Evolutionary conservation across 495 filamentous ascomycete species (phyloP).

Genomic region (Annulohypoxylon maeteangense): DNA sequence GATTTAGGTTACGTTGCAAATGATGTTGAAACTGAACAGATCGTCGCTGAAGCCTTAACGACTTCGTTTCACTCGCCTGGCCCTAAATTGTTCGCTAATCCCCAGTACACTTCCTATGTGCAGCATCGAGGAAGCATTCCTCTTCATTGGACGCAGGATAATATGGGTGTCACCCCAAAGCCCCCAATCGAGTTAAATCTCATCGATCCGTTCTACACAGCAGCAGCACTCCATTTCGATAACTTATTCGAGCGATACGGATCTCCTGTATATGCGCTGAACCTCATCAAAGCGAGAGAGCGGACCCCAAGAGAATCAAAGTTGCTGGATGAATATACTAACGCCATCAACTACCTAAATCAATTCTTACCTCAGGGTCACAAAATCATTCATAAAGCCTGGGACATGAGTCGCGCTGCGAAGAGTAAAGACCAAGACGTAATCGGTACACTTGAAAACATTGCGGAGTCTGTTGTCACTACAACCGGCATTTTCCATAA

Average conservation of each 20-base stretch:
- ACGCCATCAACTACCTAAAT: conserved; percentile 91
- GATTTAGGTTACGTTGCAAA: conserved; percentile 97
- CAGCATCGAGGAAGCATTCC: conserved; percentile 98
- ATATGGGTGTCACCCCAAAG: conserved; percentile 92
- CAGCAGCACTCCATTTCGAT: conserved; percentile 97
- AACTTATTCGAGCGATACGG: conserved; percentile 95
- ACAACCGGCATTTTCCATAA: conserved; percentile 96
- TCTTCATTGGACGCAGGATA: conserved; percentile 97
- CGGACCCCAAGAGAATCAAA: conserved; percentile 93
- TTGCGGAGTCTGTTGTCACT: conserved; percentile 84
- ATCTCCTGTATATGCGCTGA: conserved; percentile 89
- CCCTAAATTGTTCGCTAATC: conserved; percentile 84
- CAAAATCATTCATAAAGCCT: conserved; percentile 91
- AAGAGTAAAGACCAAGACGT: conserved; percentile 97
- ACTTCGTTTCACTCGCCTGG: conserved; percentile 96
- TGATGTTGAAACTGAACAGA: conserved; percentile 99
- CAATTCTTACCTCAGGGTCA: conserved; percentile 87
- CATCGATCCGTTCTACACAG: conserved; percentile 93
- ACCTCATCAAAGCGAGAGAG: conserved; percentile 91
- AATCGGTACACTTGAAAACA: conserved; percentile 87
- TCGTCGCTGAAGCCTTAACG: conserved; percentile 90
- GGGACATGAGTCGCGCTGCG: conserved; percentile 97
- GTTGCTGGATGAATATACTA: conserved; percentile 85
- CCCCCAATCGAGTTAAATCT: conserved; percentile 95
- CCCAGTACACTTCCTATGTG: conserved; percentile 93